Percentiles rank a stretch among this genome's conserved stretches.
Evolutionary conservation across 495 filamentous ascomycete species (phyloP).

Genomic region (Durotheca rogersii): DNA sequence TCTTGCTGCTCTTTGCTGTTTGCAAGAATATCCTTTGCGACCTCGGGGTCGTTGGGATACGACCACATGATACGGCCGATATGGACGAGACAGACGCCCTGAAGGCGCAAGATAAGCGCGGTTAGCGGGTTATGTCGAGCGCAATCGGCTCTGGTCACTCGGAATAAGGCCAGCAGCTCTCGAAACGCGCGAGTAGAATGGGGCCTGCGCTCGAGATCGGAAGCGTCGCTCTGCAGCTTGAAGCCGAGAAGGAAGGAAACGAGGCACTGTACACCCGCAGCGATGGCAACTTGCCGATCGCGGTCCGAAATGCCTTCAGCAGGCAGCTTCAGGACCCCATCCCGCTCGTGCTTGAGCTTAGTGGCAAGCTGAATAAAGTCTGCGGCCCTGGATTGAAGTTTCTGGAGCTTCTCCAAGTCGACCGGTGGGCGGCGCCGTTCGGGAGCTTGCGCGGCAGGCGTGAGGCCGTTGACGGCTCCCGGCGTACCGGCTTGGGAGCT

Average conservation of each 20-base stretch:
- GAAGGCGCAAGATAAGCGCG: slow-evolving; percentile 34
- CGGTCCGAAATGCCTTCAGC: slow-evolving; percentile 18
- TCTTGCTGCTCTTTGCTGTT: slow-evolving; percentile 30
- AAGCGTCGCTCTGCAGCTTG: slow-evolving; percentile 31
- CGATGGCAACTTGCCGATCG: slow-evolving; percentile 27
- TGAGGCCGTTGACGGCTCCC: slow-evolving; percentile 38
- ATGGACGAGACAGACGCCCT: slow-evolving; percentile 30
- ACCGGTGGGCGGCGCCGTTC: slow-evolving; percentile 36
- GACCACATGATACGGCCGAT: slow-evolving; percentile 29
- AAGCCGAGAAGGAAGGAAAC: slow-evolving; percentile 32
- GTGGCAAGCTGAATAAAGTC: slow-evolving; percentile 37
- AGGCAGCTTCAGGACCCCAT: slow-evolving; percentile 37
- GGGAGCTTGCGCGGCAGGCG: slow-evolving; percentile 37
- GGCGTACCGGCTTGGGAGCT: slow-evolving; percentile 47
- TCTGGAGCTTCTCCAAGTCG: slow-evolving; percentile 29
- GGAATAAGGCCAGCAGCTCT: slow-evolving; percentile 23
- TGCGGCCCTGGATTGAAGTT: slow-evolving; percentile 26
- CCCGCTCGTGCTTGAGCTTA: slow-evolving; percentile 49
- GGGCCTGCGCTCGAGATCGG: slow-evolving; percentile 29
- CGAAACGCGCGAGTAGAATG: slow-evolving; percentile 18
- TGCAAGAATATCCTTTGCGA: slow-evolving; percentile 11
- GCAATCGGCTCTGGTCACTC: slow-evolving; percentile 25
- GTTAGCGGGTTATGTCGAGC: slow-evolving; percentile 18
- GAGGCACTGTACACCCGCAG: slow-evolving; percentile 33
- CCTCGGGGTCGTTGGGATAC: slow-evolving; percentile 24